Percentiles rank a stretch among this genome's conserved stretches.
phyloP scores from a whole-genome alignment of 352 stramenopile genomes.

The Saprolegnia parasitica region DNA sequence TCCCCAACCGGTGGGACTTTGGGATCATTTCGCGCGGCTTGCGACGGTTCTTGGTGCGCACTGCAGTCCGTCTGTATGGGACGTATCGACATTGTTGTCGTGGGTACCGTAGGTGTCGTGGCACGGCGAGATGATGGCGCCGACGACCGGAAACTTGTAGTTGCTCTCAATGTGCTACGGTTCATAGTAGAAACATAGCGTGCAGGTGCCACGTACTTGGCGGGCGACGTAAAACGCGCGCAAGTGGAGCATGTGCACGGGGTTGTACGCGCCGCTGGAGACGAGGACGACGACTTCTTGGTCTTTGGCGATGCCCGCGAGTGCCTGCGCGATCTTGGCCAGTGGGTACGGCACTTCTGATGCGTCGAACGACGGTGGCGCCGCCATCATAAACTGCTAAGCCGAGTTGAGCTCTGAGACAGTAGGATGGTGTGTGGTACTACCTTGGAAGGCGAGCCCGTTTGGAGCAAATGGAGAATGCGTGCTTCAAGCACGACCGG shows the following conservation, averaged over 20 bases:
- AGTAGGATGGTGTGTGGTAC: conserved; percentile 14
- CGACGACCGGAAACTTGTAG: conserved; percentile 72
- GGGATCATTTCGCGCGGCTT: conserved; percentile 76
- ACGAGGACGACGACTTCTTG: conserved; percentile 69
- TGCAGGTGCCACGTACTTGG: conserved; percentile 30
- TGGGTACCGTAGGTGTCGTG: conserved; percentile 50
- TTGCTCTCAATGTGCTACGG: conserved; percentile 58
- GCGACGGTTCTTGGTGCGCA: conserved; percentile 62
- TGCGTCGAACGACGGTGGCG: conserved; percentile 41
- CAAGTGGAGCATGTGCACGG: conserved; percentile 73
- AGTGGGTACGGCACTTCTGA: conserved; percentile 68
- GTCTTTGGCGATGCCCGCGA: conserved; percentile 38
- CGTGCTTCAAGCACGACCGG: conserved; percentile 35
- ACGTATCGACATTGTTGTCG: neutral
- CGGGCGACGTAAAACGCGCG: conserved; percentile 69
- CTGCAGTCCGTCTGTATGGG: conserved; percentile 12
- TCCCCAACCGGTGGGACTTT: conserved; percentile 52
- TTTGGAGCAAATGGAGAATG: conserved; percentile 41
- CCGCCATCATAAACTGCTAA: conserved; percentile 23
- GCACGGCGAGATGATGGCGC: conserved; percentile 69
- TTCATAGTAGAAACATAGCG: neutral
- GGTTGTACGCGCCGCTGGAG: conserved; percentile 69
- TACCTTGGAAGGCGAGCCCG: conserved; percentile 57
- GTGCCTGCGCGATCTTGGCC: conserved; percentile 60
- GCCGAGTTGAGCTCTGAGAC: neutral